Base-by-base conservation (phyloP, 257 asterid species). In the Nicotiana noctiflora region DNA sequence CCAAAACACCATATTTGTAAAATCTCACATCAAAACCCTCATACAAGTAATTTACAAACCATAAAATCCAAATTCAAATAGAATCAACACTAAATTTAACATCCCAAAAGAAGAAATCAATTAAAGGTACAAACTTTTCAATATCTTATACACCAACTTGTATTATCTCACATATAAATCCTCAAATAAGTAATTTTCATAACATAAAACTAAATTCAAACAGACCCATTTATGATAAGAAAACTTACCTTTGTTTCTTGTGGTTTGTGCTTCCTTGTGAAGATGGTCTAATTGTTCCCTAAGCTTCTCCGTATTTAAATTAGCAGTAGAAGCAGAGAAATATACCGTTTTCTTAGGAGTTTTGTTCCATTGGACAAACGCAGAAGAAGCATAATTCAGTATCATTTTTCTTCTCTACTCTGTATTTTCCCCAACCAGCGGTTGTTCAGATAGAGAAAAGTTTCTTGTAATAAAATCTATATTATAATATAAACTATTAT, bases 261-360 rank as follows among this genome's bases (percentile, higher is more conserved):
- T 61, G 67, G 18, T 59, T 62, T 88, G 64, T 31, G 88, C 89
- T 61, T 88, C 91, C 84, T 86, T 86, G 49, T 86, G 87, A 61
- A 88, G 84, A 34, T 60, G 83, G 52, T 86, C 89, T 7, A 88
- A 79, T 34, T 84, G 87, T 21, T 75, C 75, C 46, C 89, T 65
- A 1, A 86, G 86, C 55, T 86, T 83, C 75, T 84, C 86, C 1
- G 80, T 67, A 21, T 82, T 82, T 64, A 77, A 61, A 46, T n/a
- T 75, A 51, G 10, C 52, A 3, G 60, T 4, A 51, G 86, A 72
- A 55, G 86, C 77, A 80, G 89, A 81, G 62, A 83, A 79, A 72
- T 82, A 75, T 2, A 68, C 76, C 11, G 74, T 83, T 60, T 83
- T 79, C 65, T 13, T 76, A 8, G 80, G 86, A 56, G 11, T 40